phyloP scores from a whole-genome alignment of 306 rosid genomes.

The Vachellia pachyceras region DNA sequence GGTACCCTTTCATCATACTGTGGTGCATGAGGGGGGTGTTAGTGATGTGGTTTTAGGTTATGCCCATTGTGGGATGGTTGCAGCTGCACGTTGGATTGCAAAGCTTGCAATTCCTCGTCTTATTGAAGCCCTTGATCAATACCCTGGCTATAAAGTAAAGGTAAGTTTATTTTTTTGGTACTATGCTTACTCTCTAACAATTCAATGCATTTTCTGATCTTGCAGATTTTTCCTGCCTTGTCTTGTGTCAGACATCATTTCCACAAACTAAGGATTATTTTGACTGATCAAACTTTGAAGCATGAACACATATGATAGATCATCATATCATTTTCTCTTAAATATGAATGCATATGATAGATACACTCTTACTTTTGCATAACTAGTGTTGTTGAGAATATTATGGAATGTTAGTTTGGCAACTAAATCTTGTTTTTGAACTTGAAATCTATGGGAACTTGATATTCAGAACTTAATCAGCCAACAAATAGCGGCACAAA shows the following conservation, averaged over 20 bases:
- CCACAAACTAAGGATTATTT: not conserved
- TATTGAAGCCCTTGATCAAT: constrained; percentile 60
- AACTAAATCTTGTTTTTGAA: constrained; percentile 1
- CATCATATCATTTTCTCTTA: not conserved
- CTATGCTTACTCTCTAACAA: not conserved
- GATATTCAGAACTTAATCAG: not conserved
- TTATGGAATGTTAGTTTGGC: not conserved
- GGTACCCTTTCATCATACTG: constrained; percentile 91
- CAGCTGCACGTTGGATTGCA: constrained; percentile 99
- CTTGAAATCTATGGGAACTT: not conserved
- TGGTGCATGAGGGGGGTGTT: constrained; percentile 88
- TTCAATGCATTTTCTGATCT: not conserved
- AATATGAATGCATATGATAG: not conserved
- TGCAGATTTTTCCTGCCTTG: not conserved
- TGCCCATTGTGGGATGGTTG: constrained; percentile 99
- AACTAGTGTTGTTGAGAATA: constrained; percentile 17
- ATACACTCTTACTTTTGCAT: not conserved
- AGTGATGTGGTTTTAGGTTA: constrained; percentile 89
- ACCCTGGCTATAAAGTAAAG: constrained; percentile 78
- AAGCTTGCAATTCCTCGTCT: constrained; percentile 88
- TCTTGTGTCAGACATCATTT: not conserved
- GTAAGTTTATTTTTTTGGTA: constrained; percentile 42
- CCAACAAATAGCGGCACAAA: not conserved
- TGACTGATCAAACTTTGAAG: not conserved
- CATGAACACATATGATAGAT: not conserved